Conservation (phyloP, 225 moss, liverwort and hornwort species). For the Thuidium tamariscinum region DNA sequence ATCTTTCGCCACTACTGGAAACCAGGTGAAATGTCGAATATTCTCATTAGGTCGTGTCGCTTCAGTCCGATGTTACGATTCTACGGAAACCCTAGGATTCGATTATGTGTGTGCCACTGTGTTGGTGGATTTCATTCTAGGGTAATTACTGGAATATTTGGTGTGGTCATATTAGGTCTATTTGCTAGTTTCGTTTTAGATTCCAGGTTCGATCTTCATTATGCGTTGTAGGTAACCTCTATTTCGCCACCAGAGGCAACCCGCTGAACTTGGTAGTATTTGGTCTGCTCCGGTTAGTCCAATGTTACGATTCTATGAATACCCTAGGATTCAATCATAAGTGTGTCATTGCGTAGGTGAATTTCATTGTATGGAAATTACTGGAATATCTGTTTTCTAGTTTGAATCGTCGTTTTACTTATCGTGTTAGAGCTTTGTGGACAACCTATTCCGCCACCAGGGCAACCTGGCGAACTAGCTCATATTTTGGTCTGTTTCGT, state of each 20-base stretch:
- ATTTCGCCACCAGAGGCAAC: neutral
- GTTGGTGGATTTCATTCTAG: neutral
- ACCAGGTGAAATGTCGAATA: conserved; percentile 9
- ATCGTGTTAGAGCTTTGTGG: neutral
- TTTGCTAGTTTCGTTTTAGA: neutral
- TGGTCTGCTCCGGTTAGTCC: neutral
- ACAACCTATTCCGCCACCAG: neutral
- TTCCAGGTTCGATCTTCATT: neutral
- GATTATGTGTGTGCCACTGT: neutral
- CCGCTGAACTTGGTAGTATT: neutral
- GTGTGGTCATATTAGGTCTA: neutral
- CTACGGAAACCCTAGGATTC: neutral
- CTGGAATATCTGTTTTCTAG: neutral
- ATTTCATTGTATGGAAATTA: neutral
- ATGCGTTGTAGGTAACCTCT: neutral
- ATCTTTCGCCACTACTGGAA: conserved; percentile 52
- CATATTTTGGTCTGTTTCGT: neutral
- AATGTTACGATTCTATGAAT: neutral
- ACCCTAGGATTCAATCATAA: neutral
- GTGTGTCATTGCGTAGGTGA: neutral
- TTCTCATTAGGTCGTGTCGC: neutral
- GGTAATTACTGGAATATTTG: neutral
- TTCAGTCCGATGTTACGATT: neutral
- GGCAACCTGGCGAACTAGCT: neutral
- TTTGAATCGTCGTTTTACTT: neutral